Evolutionary conservation across 441 rosid species (phyloP).

Genomic region (Adansonia rubrostipa): DNA sequence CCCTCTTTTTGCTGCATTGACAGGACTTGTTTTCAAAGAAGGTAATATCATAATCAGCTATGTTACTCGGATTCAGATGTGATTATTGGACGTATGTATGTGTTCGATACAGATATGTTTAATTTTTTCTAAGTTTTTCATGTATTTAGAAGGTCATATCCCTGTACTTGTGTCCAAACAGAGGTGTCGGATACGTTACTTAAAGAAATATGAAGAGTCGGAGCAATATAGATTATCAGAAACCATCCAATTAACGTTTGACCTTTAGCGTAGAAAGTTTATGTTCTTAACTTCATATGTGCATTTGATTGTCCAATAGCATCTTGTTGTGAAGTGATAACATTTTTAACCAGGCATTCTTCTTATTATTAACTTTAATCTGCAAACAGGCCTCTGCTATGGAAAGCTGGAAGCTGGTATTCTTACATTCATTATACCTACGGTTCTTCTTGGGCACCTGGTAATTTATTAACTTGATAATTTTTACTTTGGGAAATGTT

Average conservation of each 20-base stretch:
- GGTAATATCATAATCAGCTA: constrained; percentile 42
- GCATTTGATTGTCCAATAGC: neutral
- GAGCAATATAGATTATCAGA: too few relatives aligned
- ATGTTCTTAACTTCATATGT: neutral
- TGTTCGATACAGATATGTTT: too few relatives aligned
- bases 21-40: constrained; percentile 96
- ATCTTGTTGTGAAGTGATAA: neutral
- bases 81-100: too few relatives aligned
- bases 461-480: constrained; percentile 45
- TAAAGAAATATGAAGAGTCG: too few relatives aligned
- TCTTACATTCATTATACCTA: constrained; percentile 84
- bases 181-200: too few relatives aligned
- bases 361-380: neutral
- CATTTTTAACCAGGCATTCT: neutral
- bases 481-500: neutral
- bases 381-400: constrained; percentile 75
- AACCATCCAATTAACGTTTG: neutral
- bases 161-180: too few relatives aligned
- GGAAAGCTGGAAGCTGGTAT: constrained; percentile 94
- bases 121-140: too few relatives aligned
- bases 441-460: constrained; percentile 92
- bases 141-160: too few relatives aligned
- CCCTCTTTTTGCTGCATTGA: constrained; percentile 85
- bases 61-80: too few relatives aligned
- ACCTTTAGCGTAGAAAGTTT: neutral